Evolutionary conservation across 441 rosid species (phyloP).

Genomic region (Pelargonium fulgidum): DNA sequence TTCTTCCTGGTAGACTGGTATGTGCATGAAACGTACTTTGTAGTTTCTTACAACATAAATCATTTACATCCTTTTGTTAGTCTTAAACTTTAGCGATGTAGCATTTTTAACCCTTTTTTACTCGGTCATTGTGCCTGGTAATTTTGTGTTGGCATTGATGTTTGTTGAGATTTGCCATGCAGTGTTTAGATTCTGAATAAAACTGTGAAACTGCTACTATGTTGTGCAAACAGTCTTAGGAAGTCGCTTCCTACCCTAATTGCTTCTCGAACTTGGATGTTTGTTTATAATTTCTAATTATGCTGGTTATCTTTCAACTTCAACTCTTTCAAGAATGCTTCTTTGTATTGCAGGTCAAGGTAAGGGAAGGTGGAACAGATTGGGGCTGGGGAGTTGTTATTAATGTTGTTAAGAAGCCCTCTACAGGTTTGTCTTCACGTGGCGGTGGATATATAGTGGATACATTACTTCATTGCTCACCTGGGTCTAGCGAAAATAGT

Average conservation of each 20-base stretch:
- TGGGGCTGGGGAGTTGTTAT: constrained; percentile 99
- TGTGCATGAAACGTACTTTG: neutral
- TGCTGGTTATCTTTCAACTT: too few species aligned
- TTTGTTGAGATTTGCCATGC: neutral
- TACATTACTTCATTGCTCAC: constrained; percentile 87
- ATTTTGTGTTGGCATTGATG: neutral
- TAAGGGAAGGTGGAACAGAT: constrained; percentile 91
- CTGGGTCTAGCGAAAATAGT: constrained; percentile 77
- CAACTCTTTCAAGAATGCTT: constrained; percentile 2
- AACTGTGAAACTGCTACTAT: neutral
- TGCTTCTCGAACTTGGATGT: neutral
- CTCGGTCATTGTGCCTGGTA: too few species aligned
- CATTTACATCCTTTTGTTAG: neutral
- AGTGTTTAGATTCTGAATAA: neutral
- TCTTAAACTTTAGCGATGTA: neutral
- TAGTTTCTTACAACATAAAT: neutral
- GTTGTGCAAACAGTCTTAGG: neutral
- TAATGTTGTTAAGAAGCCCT: constrained; percentile 74
- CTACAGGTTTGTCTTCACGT: constrained; percentile 54
- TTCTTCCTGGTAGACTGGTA: constrained; percentile 11
- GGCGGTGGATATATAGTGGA: constrained; percentile 79
- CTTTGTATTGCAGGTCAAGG: constrained; percentile 59
- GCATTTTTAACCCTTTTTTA: neutral
- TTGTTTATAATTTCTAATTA: neutral
- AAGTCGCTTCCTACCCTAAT: neutral